Percentiles rank a stretch among this genome's conserved stretches.
Evolutionary conservation across 768 basidiomycete genomes (phyloP).

Genomic region (Mycena alexandri): DNA sequence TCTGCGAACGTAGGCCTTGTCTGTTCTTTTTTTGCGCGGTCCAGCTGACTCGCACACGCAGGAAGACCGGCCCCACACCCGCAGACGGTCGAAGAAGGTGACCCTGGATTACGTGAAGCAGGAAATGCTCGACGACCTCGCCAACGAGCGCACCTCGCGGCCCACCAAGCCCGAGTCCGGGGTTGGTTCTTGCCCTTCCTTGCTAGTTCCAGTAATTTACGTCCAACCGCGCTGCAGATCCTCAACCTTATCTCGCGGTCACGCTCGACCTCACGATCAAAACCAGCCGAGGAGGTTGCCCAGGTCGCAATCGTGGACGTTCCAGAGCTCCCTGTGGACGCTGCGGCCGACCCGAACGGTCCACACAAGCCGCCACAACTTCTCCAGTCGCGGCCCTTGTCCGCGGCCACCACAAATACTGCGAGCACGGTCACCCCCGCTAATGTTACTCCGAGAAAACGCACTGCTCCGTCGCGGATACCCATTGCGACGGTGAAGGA

Average conservation of each 20-base stretch:
- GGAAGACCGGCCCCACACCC: slow-evolving; percentile 16
- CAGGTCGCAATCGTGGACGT: not conserved
- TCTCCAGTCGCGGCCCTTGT: slow-evolving; percentile 30
- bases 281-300: slow-evolving; percentile 22
- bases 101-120: slow-evolving; percentile 29
- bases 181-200: slow-evolving; percentile 14
- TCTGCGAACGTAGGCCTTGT: slow-evolving; percentile 7
- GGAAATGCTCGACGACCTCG: slow-evolving; percentile 32
- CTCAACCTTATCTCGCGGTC: slow-evolving; percentile 33
- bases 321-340: slow-evolving; percentile 16
- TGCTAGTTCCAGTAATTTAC: slow-evolving; percentile 12
- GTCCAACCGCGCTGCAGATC: slow-evolving; percentile 12
- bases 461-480: slow-evolving; percentile 31
- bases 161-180: slow-evolving; percentile 14
- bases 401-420: slow-evolving; percentile 28
- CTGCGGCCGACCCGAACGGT: not conserved
- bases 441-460: slow-evolving; percentile 34
- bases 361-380: slow-evolving; percentile 20
- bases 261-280: slow-evolving; percentile 31
- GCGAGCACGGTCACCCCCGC: slow-evolving; percentile 32
- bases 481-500: slow-evolving; percentile 31
- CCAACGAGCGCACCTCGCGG: slow-evolving; percentile 20
- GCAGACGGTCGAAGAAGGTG: slow-evolving; percentile 13
- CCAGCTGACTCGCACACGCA: slow-evolving; percentile 12
- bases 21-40: not conserved